phyloP scores from a whole-genome alignment of 805 yeast genomes.

The Saccharomycopsis fodiens region DNA sequence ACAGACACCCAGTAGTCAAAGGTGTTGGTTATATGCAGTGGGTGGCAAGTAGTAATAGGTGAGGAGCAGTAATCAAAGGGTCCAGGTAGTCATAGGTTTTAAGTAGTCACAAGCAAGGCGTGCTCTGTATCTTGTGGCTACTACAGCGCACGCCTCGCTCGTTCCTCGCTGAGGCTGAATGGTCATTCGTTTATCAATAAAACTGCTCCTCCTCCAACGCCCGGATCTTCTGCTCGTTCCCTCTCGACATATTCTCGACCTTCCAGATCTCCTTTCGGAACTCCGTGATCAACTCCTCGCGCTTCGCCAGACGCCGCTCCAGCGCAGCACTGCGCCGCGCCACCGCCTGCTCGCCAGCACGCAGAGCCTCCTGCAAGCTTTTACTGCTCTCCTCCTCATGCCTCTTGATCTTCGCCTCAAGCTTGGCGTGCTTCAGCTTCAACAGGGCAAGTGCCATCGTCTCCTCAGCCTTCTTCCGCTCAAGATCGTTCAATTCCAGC shows the following conservation, averaged over 20 bases:
- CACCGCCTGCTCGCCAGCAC: not conserved
- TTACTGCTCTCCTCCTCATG: slow-evolving; percentile 1
- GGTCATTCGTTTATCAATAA: no score
- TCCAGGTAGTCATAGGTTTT: no score
- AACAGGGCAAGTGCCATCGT: no score
- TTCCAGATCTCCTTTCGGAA: slow-evolving; percentile 12
- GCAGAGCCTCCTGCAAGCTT: not conserved
- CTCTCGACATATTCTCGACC: slow-evolving; percentile 7
- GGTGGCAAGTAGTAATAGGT: no score
- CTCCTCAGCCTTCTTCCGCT: not conserved
- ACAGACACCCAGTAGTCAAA: no score
- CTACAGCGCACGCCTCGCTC: no score
- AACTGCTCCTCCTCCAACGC: slow-evolving; percentile 4
- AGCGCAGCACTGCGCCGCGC: not conserved
- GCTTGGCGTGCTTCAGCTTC: slow-evolving; percentile 12
- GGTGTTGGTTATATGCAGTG: no score
- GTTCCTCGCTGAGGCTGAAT: no score
- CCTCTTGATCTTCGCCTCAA: slow-evolving; percentile 3
- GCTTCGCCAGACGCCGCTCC: slow-evolving; percentile 6
- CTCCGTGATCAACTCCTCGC: slow-evolving; percentile 11
- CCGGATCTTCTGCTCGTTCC: not conserved
- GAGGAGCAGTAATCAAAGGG: no score
- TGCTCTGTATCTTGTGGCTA: no score
- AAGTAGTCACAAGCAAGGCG: no score
- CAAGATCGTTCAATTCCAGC: not conserved